Evolutionary conservation across 2,329 filamentous ascomycete species (phyloP).

Genomic region (Phaeoacremonium minimum): DNA sequence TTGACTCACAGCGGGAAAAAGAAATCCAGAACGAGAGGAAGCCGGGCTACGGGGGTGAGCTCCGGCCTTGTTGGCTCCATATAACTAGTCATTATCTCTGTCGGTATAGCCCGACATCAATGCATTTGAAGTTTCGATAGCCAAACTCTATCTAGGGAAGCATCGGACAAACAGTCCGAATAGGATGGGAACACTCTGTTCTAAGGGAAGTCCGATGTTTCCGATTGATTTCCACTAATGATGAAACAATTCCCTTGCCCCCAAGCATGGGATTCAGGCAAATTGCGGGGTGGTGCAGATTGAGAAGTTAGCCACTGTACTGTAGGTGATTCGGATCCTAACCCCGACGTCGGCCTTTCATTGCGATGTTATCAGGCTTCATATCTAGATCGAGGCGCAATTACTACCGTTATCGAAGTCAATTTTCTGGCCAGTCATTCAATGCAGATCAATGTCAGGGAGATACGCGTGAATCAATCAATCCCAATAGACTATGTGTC

Average conservation of each 20-base stretch:
- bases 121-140: too few relatives aligned
- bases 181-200: slow-evolving; percentile 9
- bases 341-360: neutral
- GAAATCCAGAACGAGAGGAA: too few relatives aligned
- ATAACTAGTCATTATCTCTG: too few relatives aligned
- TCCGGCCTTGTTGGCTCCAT: too few relatives aligned
- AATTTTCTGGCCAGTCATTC: neutral
- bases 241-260: neutral
- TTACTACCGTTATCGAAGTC: neutral
- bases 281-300: neutral
- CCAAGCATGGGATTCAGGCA: too few relatives aligned
- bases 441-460: neutral
- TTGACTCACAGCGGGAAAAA: too few relatives aligned
- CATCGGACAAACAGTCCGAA: neutral
- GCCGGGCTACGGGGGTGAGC: too few relatives aligned
- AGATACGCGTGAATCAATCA: neutral
- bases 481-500: neutral
- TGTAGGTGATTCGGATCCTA: neutral
- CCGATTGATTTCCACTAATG: neutral
- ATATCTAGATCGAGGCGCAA: neutral
- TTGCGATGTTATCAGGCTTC: neutral
- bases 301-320: neutral
- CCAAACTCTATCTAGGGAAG: too few relatives aligned
- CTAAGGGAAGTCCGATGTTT: neutral
- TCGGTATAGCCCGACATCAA: too few relatives aligned